Conservation (phyloP, 768 basidiomycete genomes). For the Tephrocybe rancida region DNA sequence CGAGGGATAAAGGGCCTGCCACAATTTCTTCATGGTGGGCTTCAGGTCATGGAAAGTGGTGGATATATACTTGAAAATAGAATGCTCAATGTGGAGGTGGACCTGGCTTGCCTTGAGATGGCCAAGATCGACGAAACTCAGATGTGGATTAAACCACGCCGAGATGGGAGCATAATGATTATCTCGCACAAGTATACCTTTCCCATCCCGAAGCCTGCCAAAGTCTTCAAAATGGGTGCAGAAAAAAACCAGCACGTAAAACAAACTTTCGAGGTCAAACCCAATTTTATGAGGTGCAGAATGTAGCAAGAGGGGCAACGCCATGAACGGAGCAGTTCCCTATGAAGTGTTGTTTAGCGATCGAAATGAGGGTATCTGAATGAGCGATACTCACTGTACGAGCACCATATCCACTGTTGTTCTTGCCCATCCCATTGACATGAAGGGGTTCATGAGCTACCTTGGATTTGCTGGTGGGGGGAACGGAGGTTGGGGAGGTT, state of each 20-base stretch:
- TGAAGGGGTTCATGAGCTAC: too few relatives aligned
- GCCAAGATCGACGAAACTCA: neutral
- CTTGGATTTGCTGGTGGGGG: too few relatives aligned
- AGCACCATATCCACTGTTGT: neutral
- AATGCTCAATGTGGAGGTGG: neutral
- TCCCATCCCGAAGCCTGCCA: neutral
- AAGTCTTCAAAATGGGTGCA: neutral
- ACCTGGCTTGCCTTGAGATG: neutral
- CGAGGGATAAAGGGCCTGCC: too few relatives aligned
- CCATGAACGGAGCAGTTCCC: neutral
- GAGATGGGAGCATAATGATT: neutral
- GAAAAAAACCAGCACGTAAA: neutral
- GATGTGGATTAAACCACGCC: neutral
- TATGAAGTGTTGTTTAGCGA: neutral
- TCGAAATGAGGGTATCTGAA: neutral
- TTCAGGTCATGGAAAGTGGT: too few relatives aligned
- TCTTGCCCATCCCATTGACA: neutral
- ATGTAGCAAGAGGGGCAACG: neutral
- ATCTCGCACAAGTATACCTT: neutral
- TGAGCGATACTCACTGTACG: neutral
- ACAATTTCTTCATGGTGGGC: too few relatives aligned
- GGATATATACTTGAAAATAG: neutral
- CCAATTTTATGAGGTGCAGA: neutral
- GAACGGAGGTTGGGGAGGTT: too few relatives aligned
- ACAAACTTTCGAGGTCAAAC: neutral